phyloP scores from a whole-genome alignment of 2,329 filamentous ascomycete genomes.

The Dendrostoma leiphaemia region DNA sequence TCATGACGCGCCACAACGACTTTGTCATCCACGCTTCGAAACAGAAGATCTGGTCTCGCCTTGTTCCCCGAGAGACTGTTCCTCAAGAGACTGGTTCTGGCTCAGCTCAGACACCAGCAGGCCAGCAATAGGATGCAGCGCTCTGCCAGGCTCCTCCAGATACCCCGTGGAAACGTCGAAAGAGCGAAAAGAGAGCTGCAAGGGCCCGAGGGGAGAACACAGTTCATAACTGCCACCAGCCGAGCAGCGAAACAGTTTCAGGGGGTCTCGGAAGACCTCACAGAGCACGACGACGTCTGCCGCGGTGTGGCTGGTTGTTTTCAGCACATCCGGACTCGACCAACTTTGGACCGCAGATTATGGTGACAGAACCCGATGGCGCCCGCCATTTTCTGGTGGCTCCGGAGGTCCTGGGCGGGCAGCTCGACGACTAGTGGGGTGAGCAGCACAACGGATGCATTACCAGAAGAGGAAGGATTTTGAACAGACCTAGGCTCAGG shows the following conservation, averaged over 20 bases:
- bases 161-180: not conserved
- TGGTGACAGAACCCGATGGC: constrained; percentile 10
- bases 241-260: not conserved
- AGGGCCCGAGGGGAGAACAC: not conserved
- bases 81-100: too few relatives aligned
- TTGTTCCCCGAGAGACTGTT: not conserved
- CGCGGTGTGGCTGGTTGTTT: constrained; percentile 4
- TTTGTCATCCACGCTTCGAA: constrained; percentile 4
- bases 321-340: constrained; percentile 7
- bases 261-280: not conserved
- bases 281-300: not conserved
- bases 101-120: too few relatives aligned
- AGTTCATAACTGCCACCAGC: not conserved
- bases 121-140: not conserved
- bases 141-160: not conserved
- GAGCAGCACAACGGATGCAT: not conserved
- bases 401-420: not conserved
- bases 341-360: constrained; percentile 13
- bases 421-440: not conserved
- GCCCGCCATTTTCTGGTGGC: constrained; percentile 7
- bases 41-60: constrained; percentile 3
- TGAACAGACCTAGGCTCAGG: not conserved
- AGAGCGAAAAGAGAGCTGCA: not conserved
- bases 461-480: not conserved
- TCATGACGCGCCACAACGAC: constrained; percentile 5